These are phyloP conservation scores for Priceomyces castillae DNA, from an alignment of 805 yeast genomes.

Conservation along the genomic window DNA sequence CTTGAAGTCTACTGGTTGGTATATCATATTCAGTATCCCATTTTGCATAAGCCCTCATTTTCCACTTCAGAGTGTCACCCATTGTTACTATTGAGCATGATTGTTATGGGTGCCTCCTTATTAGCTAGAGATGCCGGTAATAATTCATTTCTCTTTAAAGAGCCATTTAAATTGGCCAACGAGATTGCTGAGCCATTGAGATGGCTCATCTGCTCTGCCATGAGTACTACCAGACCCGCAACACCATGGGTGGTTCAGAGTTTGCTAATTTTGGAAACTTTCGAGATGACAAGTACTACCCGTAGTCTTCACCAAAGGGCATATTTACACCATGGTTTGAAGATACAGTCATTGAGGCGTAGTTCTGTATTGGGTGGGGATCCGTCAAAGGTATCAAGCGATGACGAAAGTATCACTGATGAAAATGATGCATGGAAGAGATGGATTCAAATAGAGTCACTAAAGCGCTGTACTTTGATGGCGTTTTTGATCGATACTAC, in stretches of 20 bases:
- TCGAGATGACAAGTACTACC: conserved; percentile 65
- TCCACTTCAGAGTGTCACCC: conserved; percentile 44
- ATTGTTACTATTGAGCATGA: conserved; percentile 49
- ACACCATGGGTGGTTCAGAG: conserved; percentile 70
- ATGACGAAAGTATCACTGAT: conserved; percentile 7
- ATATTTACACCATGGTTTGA: conserved; percentile 76
- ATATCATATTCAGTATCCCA: conserved; percentile 55
- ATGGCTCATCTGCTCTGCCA: conserved; percentile 62
- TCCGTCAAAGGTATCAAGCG: conserved; percentile 21
- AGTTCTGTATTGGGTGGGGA: conserved; percentile 36
- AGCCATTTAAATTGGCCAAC: conserved; percentile 35
- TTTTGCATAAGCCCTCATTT: conserved; percentile 57
- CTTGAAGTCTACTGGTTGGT: conserved; percentile 47
- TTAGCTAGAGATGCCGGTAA: conserved; percentile 18
- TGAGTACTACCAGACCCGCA: conserved; percentile 71
- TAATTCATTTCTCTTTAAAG: neutral
- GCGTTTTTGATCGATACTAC: conserved; percentile 32
- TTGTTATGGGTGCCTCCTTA: conserved; percentile 51
- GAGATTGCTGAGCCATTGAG: conserved; percentile 56
- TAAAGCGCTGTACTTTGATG: conserved; percentile 31
- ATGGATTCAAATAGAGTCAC: conserved; percentile 34
- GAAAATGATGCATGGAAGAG: conserved; percentile 18
- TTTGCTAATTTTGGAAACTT: conserved; percentile 62
- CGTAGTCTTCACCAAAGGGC: conserved; percentile 72
- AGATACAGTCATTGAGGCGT: conserved; percentile 20